Percentiles rank a stretch among this genome's conserved stretches.
Conservation (phyloP, 495 filamentous ascomycete genomes). For the Penicillium argentinense region DNA sequence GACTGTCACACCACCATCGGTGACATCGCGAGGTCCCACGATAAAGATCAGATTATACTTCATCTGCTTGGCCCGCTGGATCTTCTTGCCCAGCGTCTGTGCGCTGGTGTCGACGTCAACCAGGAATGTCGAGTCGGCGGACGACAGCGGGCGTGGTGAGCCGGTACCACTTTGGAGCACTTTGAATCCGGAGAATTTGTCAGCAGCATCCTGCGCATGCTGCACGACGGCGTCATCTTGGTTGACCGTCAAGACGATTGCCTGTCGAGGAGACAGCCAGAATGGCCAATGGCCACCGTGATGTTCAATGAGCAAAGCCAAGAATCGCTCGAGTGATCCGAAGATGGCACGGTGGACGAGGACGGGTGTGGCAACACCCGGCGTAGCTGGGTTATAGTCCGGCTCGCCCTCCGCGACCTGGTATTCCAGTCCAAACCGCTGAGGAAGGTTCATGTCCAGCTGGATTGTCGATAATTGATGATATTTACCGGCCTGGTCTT, state of each 20-base stretch:
- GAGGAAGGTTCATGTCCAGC: conserved; percentile 90
- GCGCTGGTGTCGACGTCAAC: conserved; percentile 72
- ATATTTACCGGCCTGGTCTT: conserved; percentile 80
- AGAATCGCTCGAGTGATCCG: conserved; percentile 82
- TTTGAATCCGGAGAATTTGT: conserved; percentile 37
- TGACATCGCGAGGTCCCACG: conserved; percentile 60
- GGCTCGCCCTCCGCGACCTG: conserved; percentile 48
- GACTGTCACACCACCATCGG: conserved; percentile 42
- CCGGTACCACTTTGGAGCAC: conserved; percentile 23
- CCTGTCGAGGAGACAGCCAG: conserved; percentile 85
- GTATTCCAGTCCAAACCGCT: conserved; percentile 77
- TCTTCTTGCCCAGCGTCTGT: conserved; percentile 64
- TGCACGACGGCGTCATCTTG: conserved; percentile 57
- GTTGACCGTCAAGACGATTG: conserved; percentile 74
- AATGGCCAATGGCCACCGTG: conserved; percentile 84
- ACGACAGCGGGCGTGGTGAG: conserved; percentile 34
- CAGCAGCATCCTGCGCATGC: conserved; percentile 51
- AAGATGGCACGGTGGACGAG: conserved; percentile 87
- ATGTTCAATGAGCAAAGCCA: conserved; percentile 85
- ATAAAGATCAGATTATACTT: conserved; percentile 75
- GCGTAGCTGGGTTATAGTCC: conserved; percentile 70
- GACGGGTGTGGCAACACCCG: conserved; percentile 70
- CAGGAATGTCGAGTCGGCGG: conserved; percentile 52
- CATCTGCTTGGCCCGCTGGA: conserved; percentile 68
- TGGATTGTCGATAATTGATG: conserved; percentile 93